phyloP scores from a whole-genome alignment of 2,329 filamentous ascomycete genomes.

The Aurifilum marmelostoma region DNA sequence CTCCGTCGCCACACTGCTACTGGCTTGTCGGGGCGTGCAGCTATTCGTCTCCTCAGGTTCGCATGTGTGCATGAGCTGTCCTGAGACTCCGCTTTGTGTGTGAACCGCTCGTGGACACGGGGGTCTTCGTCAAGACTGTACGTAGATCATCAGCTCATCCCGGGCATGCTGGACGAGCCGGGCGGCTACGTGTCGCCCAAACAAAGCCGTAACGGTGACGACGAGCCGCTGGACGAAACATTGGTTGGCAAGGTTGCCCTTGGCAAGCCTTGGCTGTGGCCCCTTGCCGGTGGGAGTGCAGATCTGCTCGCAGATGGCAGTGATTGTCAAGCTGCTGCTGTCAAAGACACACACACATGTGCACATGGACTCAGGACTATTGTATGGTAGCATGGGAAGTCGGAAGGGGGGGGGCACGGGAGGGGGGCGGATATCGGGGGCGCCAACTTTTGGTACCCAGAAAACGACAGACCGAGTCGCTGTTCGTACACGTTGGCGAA shows the following conservation, averaged over 20 bases:
- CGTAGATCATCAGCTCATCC: constrained; percentile 3
- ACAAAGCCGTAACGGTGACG: neutral
- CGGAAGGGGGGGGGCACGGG: too few species aligned
- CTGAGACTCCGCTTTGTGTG: neutral
- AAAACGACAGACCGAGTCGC: neutral
- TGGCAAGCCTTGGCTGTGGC: neutral
- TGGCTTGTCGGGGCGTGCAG: neutral
- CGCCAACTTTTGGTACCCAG: neutral
- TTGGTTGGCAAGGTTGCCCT: constrained; percentile 1
- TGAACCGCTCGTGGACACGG: neutral
- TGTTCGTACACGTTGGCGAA: neutral
- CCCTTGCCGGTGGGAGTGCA: neutral
- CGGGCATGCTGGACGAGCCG: neutral
- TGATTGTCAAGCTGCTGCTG: neutral
- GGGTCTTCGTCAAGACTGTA: neutral
- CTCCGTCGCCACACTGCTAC: neutral
- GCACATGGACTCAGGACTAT: too few species aligned
- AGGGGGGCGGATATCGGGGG: neutral
- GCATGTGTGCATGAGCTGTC: neutral
- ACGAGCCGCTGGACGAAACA: neutral
- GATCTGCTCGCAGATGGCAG: constrained; percentile 1
- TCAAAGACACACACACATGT: neutral
- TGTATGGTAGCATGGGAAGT: neutral
- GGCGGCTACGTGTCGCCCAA: neutral
- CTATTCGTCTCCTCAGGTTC: neutral